Conservation (phyloP, 192 early-diverging fungal species). For the Backusella tarrabulga region DNA sequence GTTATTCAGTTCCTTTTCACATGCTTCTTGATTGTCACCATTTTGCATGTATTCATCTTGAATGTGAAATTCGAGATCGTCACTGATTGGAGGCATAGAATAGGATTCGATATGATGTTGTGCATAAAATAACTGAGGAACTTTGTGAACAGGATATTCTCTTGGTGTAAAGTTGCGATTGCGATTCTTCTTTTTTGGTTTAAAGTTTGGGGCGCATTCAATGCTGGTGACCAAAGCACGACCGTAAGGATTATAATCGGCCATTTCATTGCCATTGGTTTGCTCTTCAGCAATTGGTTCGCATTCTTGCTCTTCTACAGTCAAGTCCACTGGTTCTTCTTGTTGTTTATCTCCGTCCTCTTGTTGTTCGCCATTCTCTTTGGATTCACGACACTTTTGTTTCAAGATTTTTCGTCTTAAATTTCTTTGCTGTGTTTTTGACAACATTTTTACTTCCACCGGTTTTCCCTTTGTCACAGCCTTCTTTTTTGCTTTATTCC, state of each 20-base stretch:
- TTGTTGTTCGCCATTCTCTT: background rate
- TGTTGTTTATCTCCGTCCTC: background rate
- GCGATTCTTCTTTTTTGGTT: background rate
- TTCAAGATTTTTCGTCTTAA: background rate
- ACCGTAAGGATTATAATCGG: background rate
- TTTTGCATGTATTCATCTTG: background rate
- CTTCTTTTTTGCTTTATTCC: background rate
- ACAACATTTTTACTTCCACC: background rate
- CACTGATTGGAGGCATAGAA: background rate
- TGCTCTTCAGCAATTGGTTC: too few species aligned
- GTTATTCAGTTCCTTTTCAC: background rate
- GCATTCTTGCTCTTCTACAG: background rate
- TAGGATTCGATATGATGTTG: background rate
- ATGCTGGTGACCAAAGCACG: constrained; percentile 5
- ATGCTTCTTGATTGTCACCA: background rate
- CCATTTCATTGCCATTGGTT: too few species aligned
- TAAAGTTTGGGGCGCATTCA: background rate
- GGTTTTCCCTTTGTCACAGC: background rate
- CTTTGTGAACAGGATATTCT: constrained; percentile 9
- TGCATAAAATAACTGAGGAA: constrained; percentile 6
- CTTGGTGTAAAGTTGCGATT: background rate
- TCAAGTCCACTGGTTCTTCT: background rate
- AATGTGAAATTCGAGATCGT: background rate
- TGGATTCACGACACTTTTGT: background rate
- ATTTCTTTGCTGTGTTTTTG: background rate